Conservation (phyloP, 495 filamentous ascomycete species). For the Penicillium malachiteum region DNA sequence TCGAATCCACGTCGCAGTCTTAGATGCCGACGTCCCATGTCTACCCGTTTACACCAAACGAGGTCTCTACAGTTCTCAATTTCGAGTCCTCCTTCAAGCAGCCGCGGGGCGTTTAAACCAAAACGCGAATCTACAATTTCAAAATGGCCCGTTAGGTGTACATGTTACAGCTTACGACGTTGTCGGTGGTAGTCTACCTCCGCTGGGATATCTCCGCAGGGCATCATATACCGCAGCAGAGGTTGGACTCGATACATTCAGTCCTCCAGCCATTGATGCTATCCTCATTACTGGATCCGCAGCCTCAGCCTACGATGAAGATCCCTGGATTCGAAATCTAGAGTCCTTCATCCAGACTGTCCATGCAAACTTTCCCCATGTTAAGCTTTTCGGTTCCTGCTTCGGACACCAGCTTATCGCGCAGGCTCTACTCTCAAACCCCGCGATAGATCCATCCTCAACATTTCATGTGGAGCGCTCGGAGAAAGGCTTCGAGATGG, state of each 20-base stretch:
- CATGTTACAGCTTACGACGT: conserved; percentile 41
- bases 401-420: conserved; percentile 52
- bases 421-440: conserved; percentile 32
- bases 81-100: conserved; percentile 22
- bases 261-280: conserved; percentile 27
- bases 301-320: conserved; percentile 33
- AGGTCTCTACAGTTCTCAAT: conserved; percentile 32
- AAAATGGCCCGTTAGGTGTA: conserved; percentile 19
- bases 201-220: conserved; percentile 25
- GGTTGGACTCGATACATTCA: conserved; percentile 11
- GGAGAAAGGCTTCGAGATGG: conserved; percentile 37
- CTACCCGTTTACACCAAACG: conserved; percentile 19
- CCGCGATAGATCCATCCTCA: neutral
- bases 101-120: conserved; percentile 25
- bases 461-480: conserved; percentile 25
- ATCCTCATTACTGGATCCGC: conserved; percentile 44
- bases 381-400: conserved; percentile 50
- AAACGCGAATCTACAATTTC: conserved; percentile 5
- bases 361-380: conserved; percentile 36
- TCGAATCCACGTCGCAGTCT: conserved; percentile 40
- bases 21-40: conserved; percentile 29
- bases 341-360: conserved; percentile 32
- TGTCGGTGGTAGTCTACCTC: conserved; percentile 34
- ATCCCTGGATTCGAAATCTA: conserved; percentile 37
- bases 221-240: conserved; percentile 7